phyloP scores from a whole-genome alignment of 1,284 basidiomycete species.

The Spongispora temasekensis region DNA sequence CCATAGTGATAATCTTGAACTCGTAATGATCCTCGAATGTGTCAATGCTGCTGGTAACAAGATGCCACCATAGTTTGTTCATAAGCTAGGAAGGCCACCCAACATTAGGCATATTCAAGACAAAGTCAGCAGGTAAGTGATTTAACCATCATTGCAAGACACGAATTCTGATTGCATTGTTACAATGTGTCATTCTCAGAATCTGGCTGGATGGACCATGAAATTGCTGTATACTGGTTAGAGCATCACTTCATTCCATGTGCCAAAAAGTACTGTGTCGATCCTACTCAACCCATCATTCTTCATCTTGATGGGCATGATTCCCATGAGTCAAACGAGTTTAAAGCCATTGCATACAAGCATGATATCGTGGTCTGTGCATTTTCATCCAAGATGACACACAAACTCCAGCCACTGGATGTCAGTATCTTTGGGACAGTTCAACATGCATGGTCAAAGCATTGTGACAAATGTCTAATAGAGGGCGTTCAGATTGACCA shows the following conservation, averaged over 20 bases:
- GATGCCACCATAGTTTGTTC: neutral
- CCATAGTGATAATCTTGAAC: neutral
- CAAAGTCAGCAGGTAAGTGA: neutral
- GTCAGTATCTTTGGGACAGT: neutral
- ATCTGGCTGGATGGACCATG: neutral
- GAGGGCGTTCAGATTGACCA: neutral
- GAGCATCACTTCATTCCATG: neutral
- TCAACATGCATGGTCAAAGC: neutral
- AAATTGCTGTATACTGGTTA: neutral
- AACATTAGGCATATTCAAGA: neutral
- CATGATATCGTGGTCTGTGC: neutral
- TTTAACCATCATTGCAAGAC: neutral
- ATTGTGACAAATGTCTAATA: neutral
- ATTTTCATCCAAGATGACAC: neutral
- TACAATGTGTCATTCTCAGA: neutral
- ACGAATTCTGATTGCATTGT: neutral
- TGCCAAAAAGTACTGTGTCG: neutral
- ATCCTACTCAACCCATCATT: neutral
- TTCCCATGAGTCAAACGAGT: neutral
- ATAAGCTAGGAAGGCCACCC: neutral
- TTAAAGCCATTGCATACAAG: neutral
- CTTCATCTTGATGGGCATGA: neutral
- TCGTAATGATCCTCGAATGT: neutral
- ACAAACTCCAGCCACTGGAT: neutral
- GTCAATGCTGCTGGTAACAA: neutral